Percentiles rank a stretch among this genome's conserved stretches.
Conservation (phyloP, 208 protist genomes). For the Acanthamoeba rhysodes region DNA sequence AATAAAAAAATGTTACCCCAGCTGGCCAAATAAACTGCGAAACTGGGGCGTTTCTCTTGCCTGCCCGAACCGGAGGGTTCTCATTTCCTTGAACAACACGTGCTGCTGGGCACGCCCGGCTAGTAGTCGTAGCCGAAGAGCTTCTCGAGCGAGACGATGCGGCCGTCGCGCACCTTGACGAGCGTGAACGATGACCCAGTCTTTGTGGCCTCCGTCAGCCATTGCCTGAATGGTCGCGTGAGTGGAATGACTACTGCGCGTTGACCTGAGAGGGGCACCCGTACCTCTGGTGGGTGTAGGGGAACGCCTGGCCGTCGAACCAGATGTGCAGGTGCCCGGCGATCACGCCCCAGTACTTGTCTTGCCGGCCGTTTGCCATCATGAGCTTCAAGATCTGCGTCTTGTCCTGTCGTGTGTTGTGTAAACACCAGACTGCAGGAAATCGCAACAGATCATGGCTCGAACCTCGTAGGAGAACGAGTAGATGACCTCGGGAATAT, state of each 20-base stretch:
- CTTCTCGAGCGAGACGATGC: constrained; percentile 6
- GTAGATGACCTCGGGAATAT: background rate
- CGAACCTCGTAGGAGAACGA: background rate
- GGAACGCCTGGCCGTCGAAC: background rate
- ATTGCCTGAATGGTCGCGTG: background rate
- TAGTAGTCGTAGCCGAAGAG: constrained; percentile 43
- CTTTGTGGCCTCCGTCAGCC: constrained; percentile 7
- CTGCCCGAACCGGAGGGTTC: too few relatives aligned
- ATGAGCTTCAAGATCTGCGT: background rate
- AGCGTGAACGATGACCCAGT: background rate
- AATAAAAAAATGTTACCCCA: too few relatives aligned
- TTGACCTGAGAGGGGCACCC: too few relatives aligned
- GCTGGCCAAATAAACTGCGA: too few relatives aligned
- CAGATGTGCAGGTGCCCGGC: constrained; percentile 20
- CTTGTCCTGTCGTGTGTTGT: background rate
- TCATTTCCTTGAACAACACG: too few relatives aligned
- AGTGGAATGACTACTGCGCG: background rate
- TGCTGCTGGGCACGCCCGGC: too few relatives aligned
- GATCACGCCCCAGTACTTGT: constrained; percentile 45
- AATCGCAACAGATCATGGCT: background rate
- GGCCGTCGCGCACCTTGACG: background rate
- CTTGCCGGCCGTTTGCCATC: background rate
- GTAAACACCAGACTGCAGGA: background rate
- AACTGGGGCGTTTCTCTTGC: too few relatives aligned
- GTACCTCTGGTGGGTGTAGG: background rate